These are phyloP conservation scores for Cyclocybe cylindracea DNA, from an alignment of 768 basidiomycete species.

Conservation along the genomic window DNA sequence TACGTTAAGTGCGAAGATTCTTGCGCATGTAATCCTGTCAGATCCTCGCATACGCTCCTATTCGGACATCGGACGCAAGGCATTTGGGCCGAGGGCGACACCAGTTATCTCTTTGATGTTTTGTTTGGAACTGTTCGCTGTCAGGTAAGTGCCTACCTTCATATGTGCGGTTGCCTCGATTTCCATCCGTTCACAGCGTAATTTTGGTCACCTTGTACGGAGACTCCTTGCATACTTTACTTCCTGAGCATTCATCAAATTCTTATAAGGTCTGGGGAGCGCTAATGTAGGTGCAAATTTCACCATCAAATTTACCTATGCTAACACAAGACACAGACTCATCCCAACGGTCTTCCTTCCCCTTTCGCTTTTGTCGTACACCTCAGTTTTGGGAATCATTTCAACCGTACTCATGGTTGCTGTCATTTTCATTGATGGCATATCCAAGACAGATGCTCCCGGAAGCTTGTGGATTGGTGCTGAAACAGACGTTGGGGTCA, in stretches of 20 bases:
- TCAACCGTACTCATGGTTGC: slow-evolving; percentile 75
- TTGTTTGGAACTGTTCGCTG: slow-evolving; percentile 84
- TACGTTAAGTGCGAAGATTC: slow-evolving; percentile 73
- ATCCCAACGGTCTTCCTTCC: slow-evolving; percentile 87
- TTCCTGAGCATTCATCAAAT: slow-evolving; percentile 65
- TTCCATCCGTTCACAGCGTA: slow-evolving; percentile 48
- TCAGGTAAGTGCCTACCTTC: slow-evolving; percentile 50
- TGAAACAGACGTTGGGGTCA: slow-evolving; percentile 60
- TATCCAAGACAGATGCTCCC: slow-evolving; percentile 67
- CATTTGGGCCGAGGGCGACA: slow-evolving; percentile 77
- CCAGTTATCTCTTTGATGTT: slow-evolving; percentile 72
- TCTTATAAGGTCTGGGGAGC: slow-evolving; percentile 78
- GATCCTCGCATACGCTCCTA: slow-evolving; percentile 80
- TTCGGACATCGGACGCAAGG: slow-evolving; percentile 86
- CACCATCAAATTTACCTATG: not conserved
- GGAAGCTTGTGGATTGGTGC: slow-evolving; percentile 83
- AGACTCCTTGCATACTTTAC: slow-evolving; percentile 77
- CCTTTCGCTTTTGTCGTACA: slow-evolving; percentile 81
- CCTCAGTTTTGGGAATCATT: slow-evolving; percentile 82
- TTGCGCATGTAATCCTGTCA: slow-evolving; percentile 71
- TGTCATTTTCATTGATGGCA: slow-evolving; percentile 83
- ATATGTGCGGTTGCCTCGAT: not conserved
- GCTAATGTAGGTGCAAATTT: slow-evolving; percentile 52
- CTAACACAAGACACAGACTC: slow-evolving; percentile 45
- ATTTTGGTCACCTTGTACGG: slow-evolving; percentile 88